phyloP scores from a whole-genome alignment of 805 yeast genomes.

The Lachancea quebecensis region DNA sequence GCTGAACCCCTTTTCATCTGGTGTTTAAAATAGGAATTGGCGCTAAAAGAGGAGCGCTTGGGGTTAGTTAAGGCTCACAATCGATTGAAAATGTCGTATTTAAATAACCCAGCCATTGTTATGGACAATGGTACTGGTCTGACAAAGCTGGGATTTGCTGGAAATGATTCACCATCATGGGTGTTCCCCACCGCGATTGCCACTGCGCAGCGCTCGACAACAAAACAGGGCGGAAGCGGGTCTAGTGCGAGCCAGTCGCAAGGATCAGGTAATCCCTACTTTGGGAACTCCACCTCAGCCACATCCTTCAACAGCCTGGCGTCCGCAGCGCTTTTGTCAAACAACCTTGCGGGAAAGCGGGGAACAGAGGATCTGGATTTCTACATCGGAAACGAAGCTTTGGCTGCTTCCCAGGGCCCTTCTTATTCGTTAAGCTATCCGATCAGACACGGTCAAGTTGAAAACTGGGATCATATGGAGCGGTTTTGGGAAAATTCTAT shows the following conservation, averaged over 20 bases:
- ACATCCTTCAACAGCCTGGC: conserved; percentile 28
- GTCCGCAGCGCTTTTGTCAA: conserved; percentile 25
- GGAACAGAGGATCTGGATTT: conserved; percentile 94
- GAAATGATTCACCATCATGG: conserved; percentile 95
- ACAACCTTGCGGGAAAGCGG: conserved; percentile 55
- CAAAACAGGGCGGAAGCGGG: conserved; percentile 30
- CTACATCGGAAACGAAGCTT: conserved; percentile 92
- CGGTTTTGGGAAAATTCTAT: conserved; percentile 97
- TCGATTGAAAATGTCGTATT: conserved; percentile 42
- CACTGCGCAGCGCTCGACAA: conserved; percentile 48
- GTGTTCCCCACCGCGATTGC: conserved; percentile 93
- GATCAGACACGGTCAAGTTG: conserved; percentile 95
- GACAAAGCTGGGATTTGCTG: conserved; percentile 96
- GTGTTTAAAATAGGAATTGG: background rate
- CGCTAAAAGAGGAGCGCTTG: background rate
- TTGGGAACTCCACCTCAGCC: conserved; percentile 34
- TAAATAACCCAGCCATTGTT: conserved; percentile 87
- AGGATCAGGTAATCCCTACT: conserved; percentile 18
- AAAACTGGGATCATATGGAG: conserved; percentile 99
- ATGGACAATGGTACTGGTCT: conserved; percentile 99
- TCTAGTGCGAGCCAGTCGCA: conserved; percentile 14
- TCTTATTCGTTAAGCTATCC: conserved; percentile 85
- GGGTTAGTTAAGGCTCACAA: background rate
- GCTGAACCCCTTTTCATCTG: conserved; percentile 1
- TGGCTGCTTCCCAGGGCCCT: conserved; percentile 86